These are phyloP conservation scores for Podospora didyma DNA, from an alignment of 495 filamentous ascomycete genomes.

Conservation along the genomic window DNA sequence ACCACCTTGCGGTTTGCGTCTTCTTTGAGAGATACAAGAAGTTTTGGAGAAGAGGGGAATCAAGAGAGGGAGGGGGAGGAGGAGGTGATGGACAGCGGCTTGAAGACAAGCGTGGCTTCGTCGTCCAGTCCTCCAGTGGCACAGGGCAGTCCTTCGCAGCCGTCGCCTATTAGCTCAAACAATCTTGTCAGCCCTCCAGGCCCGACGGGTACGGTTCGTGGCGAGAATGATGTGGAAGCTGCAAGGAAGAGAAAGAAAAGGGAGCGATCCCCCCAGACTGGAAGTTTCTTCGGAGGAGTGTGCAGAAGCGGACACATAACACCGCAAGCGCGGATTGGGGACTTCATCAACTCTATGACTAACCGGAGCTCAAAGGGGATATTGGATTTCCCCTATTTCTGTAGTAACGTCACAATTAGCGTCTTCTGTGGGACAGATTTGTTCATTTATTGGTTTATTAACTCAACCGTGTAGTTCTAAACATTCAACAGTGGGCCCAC, in stretches of 20 bases:
- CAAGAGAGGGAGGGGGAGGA: neutral
- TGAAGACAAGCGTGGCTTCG: neutral
- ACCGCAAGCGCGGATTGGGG: neutral
- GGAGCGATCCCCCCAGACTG: neutral
- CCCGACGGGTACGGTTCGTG: neutral
- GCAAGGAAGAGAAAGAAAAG: neutral
- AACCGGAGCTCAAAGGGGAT: neutral
- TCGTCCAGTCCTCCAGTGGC: neutral
- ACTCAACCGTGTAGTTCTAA: neutral
- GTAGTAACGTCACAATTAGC: neutral
- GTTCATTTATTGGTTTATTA: neutral
- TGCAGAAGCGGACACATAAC: neutral
- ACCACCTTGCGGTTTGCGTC: neutral
- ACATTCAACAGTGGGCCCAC: neutral
- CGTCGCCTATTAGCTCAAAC: neutral
- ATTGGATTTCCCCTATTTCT: neutral
- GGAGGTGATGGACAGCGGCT: neutral
- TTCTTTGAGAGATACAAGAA: neutral
- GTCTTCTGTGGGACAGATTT: neutral
- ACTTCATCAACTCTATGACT: neutral
- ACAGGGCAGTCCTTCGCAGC: neutral
- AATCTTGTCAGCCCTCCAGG: neutral
- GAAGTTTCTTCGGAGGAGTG: neutral
- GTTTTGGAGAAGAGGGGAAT: neutral
- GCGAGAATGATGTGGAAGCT: neutral